A percentile compares a stretch with the other conserved stretches of the same genome.
phyloP scores from a whole-genome alignment of 345 rosid species.

The Aquilaria yunnanensis region DNA sequence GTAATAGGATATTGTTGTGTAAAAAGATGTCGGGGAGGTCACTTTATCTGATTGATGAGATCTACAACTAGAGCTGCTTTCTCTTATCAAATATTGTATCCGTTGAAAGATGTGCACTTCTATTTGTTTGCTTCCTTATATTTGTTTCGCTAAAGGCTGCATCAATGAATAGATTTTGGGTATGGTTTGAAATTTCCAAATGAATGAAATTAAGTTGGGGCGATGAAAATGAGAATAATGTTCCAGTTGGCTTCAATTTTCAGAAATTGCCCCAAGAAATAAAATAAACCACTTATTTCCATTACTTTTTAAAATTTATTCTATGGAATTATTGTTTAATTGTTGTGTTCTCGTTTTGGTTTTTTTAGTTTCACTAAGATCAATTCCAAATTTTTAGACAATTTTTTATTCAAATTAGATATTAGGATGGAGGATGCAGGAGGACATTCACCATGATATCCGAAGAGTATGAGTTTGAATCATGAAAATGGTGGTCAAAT shows the following conservation, averaged over 20 bases:
- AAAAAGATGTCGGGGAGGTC: conserved; percentile 61
- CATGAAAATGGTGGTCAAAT: too few species aligned
- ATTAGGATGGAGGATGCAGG: too few species aligned
- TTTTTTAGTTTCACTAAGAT: too few species aligned
- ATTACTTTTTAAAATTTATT: too few species aligned
- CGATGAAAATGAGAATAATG: conserved; percentile 24
- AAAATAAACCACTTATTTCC: too few species aligned
- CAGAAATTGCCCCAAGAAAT: too few species aligned
- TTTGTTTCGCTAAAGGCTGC: neutral
- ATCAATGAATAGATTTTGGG: conserved; percentile 4
- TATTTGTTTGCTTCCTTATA: neutral
- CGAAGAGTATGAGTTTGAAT: too few species aligned
- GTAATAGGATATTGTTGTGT: conserved; percentile 51
- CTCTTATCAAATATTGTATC: conserved; percentile 73
- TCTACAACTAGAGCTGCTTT: conserved; percentile 27
- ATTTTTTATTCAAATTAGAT: too few species aligned
- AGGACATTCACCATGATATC: too few species aligned
- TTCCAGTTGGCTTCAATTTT: conserved; percentile 26
- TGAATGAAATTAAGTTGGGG: conserved; percentile 17
- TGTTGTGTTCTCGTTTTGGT: too few species aligned
- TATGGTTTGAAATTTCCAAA: conserved; percentile 57
- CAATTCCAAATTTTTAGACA: too few species aligned
- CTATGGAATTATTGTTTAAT: too few species aligned
- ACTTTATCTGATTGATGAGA: conserved; percentile 43
- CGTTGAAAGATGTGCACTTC: conserved; percentile 21